phyloP scores from a whole-genome alignment of 177 flowering plant genomes.

The Vitis hybrid region DNA sequence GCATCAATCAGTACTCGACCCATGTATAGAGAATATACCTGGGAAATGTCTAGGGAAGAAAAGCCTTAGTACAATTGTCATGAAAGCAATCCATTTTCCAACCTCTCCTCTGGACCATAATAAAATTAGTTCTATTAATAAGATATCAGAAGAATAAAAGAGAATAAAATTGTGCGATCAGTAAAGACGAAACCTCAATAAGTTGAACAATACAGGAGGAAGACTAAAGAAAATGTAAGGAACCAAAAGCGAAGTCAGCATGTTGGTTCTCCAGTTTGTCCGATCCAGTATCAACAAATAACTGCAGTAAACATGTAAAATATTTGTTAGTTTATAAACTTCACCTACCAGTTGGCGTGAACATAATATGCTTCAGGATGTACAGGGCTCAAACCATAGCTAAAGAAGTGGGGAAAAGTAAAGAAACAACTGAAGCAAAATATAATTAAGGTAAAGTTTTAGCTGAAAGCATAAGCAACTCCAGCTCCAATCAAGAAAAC shows the following conservation, averaged over 20 bases:
- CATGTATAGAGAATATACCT: constrained; percentile 32
- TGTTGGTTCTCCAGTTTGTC: constrained; percentile 74
- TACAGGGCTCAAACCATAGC: background rate
- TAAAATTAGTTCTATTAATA: too few species aligned
- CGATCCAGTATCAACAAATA: constrained; percentile 68
- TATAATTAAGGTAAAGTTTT: too few species aligned
- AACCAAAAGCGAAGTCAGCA: constrained; percentile 56
- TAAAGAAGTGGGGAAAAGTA: background rate
- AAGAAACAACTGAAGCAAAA: background rate
- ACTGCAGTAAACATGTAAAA: constrained; percentile 33
- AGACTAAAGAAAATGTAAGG: constrained; percentile 65
- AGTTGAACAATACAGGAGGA: constrained; percentile 40
- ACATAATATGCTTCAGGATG: background rate
- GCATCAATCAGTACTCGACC: background rate
- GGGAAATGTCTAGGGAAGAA: constrained; percentile 88
- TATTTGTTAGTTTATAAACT: background rate
- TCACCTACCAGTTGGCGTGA: background rate
- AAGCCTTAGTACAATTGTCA: constrained; percentile 69
- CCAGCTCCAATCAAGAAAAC: too few species aligned
- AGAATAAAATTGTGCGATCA: background rate
- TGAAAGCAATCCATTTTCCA: constrained; percentile 68
- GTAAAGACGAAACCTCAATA: constrained; percentile 38
- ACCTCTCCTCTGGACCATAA: constrained; percentile 45
- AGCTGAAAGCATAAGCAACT: too few species aligned
- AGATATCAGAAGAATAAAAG: background rate